Base-by-base conservation (phyloP, 805 yeast species). In the Metschnikowia drakensbergensis region DNA sequence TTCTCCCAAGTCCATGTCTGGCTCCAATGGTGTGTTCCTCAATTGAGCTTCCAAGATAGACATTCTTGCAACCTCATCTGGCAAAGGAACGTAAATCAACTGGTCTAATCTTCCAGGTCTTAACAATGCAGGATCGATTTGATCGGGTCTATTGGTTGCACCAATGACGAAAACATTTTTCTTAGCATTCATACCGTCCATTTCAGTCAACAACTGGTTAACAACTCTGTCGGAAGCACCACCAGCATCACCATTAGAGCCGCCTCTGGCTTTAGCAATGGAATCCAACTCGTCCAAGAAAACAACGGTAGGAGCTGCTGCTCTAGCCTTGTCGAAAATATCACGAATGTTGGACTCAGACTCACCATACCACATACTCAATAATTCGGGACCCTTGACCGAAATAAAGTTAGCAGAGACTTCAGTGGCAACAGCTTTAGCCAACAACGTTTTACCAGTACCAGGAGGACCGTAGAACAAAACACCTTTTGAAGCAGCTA, bases 181-280 rank as follows among this genome's bases (percentile, higher is more conserved):
- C 79, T 94, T 94, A 55, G 97, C 96, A 67, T 94, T 94, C 99
- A 94, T 94, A 82, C 99, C 99, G 72, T 94, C 99, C 99, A 94
- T 94, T 75, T 91, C 96, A 6, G 97, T 90, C 68, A 91, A 80
- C 66, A 91, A 80, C 75, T 91, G 97, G 72, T 92, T 91, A 46
- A 91, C 97, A 54, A 91, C 97, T 71, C 96, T 84, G 74, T 91
- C 97, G 46, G 94, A 83, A 26, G 97, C 97, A 52, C 97, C 98
- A 58, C 97, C 96, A 22, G 96, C 95, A 69, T 91, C 97, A 38
- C 65, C 58, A 31, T 55, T 48, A 23, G 67, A 60, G 36, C 88
- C 96, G 69, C 97, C 97, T 77, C 98, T 86, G 27, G 97, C 88
- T 74, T 91, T 91, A 50, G 97, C 97, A 73, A 91, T 91, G 38